Conservation (phyloP, 2,329 filamentous ascomycete species). For the Aspergillus cejpii region DNA sequence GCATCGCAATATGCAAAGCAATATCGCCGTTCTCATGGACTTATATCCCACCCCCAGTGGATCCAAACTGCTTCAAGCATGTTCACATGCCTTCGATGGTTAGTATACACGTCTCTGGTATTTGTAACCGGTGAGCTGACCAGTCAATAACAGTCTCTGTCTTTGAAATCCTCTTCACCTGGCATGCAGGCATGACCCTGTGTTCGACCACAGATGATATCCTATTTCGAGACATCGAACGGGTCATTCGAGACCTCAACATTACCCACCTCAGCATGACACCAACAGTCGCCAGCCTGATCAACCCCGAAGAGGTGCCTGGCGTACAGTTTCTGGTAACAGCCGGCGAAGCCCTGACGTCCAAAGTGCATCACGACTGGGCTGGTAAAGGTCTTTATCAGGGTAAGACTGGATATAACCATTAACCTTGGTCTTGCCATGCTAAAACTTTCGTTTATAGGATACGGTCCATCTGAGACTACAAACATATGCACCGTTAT, state of each 20-base stretch:
- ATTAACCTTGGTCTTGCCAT: too few species aligned
- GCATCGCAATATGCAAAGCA: slow-evolving; percentile 67
- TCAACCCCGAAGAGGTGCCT: slow-evolving; percentile 63
- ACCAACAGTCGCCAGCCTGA: slow-evolving; percentile 72
- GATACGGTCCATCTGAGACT: slow-evolving; percentile 77
- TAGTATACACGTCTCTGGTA: slow-evolving; percentile 7
- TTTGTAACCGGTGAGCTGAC: slow-evolving; percentile 10
- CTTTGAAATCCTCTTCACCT: slow-evolving; percentile 84
- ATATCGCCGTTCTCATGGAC: slow-evolving; percentile 59
- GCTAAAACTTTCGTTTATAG: slow-evolving; percentile 21
- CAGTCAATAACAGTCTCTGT: slow-evolving; percentile 58
- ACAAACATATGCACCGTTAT: slow-evolving; percentile 82
- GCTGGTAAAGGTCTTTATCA: slow-evolving; percentile 61
- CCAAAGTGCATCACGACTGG: slow-evolving; percentile 65
- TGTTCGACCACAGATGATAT: slow-evolving; percentile 69
- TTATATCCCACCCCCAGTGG: slow-evolving; percentile 55
- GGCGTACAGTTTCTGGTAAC: slow-evolving; percentile 69
- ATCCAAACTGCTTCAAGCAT: slow-evolving; percentile 69
- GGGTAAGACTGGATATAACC: slow-evolving; percentile 41
- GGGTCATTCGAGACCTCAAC: slow-evolving; percentile 54
- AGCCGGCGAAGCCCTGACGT: slow-evolving; percentile 72
- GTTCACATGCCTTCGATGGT: slow-evolving; percentile 74
- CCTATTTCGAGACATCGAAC: slow-evolving; percentile 65
- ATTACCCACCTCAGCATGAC: slow-evolving; percentile 81
- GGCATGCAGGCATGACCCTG: slow-evolving; percentile 69